phyloP scores from a whole-genome alignment of 495 filamentous ascomycete genomes.

The Terfezia claveryi region DNA sequence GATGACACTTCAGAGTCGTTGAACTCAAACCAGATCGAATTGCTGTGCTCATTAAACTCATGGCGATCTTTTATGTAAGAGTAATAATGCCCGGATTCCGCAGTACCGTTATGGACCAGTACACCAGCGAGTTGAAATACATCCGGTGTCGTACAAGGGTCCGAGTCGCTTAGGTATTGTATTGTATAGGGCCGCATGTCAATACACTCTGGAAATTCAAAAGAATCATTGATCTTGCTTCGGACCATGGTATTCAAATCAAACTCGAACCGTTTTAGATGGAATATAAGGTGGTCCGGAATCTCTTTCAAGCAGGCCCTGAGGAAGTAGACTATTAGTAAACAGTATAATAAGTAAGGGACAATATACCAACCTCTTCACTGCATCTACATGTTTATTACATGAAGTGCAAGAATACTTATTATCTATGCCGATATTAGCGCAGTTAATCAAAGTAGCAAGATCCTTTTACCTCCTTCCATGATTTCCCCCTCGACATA shows the following conservation, averaged over 20 bases:
- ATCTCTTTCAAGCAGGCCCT: conserved; percentile 82
- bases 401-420: conserved; percentile 94
- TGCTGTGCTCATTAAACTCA: conserved; percentile 28
- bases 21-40: conserved; percentile 63
- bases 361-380: conserved; percentile 41
- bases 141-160: conserved; percentile 32
- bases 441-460: conserved; percentile 7
- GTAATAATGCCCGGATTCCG: conserved; percentile 93
- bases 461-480: conserved; percentile 49
- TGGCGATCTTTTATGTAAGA: conserved; percentile 67
- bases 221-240: conserved; percentile 89
- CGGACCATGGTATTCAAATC: conserved; percentile 64
- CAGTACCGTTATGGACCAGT: conserved; percentile 77
- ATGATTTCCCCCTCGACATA: conserved; percentile 93
- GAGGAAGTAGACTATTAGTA: conserved; percentile 6
- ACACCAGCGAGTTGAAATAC: conserved; percentile 81
- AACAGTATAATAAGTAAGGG: background rate
- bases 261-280: conserved; percentile 90
- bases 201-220: conserved; percentile 62
- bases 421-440: conserved; percentile 38
- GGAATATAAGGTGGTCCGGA: conserved; percentile 85
- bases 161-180: conserved; percentile 49
- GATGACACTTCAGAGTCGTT: conserved; percentile 63
- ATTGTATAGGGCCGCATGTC: conserved; percentile 85
- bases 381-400: conserved; percentile 74